Evolutionary conservation across 2,329 filamentous ascomycete species (phyloP), one percentile per base, ranked within the genome.

Genomic region (Alternaria sp.): DNA sequence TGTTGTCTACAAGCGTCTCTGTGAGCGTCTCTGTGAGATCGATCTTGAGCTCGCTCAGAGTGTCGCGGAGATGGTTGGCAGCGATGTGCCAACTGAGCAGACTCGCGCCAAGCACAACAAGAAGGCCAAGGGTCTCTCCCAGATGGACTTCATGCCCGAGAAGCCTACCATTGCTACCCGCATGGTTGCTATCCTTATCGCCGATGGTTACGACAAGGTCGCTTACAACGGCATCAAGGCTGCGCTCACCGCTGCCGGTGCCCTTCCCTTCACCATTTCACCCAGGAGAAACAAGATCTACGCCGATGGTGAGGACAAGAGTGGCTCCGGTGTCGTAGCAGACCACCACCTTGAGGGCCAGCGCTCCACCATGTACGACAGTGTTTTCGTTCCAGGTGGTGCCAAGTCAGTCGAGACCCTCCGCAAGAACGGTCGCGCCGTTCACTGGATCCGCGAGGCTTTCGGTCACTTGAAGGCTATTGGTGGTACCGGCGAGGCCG

Each of bases 381-480:
- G 91, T 0, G 73, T 94, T 28, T 93, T 93, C 71, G 81, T 96
- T 3, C 91, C 91, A 1, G 91, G 91, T 1, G 92, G 92, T 1
- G 81, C 84, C 0, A 82, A 88, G 58, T 87, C 87, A 1, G 79
- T 91, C 44, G 80, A 85, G 53, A 87, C 87, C 0, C 84, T 95
- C 0, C 80, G 84, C 57, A 87, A 88, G 81, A 92, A 85, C 62
- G 91, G 92, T 0, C 88, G 91, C 18, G 90, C 90, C 0, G 73
- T 91, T 2, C 89, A 94, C 80, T 95, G 90, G 87, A 80, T 94
- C 4, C 86, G 90, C 2, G 92, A 95, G 76, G 89, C 91, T 0
- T 95, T 94, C 67, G 91, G 91, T 0, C 92, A 95, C 64, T 83
- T 93, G 51, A 95, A 95, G 82, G 82, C 91, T 2, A 90, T 95